phyloP scores from a whole-genome alignment of 2,329 filamentous ascomycete species.

The Plectosphaerella cucumerina region DNA sequence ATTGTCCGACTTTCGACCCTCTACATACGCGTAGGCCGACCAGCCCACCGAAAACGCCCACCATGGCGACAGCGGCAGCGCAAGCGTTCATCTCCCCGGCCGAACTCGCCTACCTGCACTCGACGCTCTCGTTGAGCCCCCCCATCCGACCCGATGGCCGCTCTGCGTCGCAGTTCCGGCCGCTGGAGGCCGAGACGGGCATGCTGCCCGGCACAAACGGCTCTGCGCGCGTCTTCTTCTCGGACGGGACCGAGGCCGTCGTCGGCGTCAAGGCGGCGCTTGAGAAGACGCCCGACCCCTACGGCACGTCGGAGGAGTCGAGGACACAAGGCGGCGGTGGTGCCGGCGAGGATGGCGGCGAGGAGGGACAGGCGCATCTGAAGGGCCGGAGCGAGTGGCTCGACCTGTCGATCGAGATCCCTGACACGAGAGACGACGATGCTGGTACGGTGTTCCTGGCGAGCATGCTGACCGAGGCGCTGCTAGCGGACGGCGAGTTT shows the following conservation, averaged over 20 bases:
- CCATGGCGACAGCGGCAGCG: constrained; percentile 57
- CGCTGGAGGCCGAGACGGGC: constrained; percentile 82
- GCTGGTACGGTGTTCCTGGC: constrained; percentile 80
- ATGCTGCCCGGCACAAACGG: constrained; percentile 88
- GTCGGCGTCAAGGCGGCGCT: constrained; percentile 96
- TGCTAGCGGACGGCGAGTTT: constrained; percentile 69
- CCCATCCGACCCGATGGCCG: constrained; percentile 90
- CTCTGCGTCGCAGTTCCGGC: constrained; percentile 79
- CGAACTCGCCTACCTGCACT: constrained; percentile 93
- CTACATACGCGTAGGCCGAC: neutral
- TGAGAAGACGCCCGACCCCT: constrained; percentile 56
- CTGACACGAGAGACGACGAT: constrained; percentile 87
- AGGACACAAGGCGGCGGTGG: constrained; percentile 21
- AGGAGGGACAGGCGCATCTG: constrained; percentile 20
- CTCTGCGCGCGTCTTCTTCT: constrained; percentile 87
- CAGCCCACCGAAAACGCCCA: constrained; percentile 4
- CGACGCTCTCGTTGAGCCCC: constrained; percentile 73
- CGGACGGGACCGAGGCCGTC: constrained; percentile 92
- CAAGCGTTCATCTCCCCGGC: constrained; percentile 83
- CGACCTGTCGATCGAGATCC: constrained; percentile 87
- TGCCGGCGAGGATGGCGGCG: constrained; percentile 25
- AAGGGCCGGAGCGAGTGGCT: constrained; percentile 68
- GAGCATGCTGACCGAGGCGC: constrained; percentile 82
- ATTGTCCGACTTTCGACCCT: neutral
- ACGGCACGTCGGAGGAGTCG: constrained; percentile 23